Base-by-base conservation (phyloP, 176 grass and related monocot genomes). In the Chrysopogon serrulatus region DNA sequence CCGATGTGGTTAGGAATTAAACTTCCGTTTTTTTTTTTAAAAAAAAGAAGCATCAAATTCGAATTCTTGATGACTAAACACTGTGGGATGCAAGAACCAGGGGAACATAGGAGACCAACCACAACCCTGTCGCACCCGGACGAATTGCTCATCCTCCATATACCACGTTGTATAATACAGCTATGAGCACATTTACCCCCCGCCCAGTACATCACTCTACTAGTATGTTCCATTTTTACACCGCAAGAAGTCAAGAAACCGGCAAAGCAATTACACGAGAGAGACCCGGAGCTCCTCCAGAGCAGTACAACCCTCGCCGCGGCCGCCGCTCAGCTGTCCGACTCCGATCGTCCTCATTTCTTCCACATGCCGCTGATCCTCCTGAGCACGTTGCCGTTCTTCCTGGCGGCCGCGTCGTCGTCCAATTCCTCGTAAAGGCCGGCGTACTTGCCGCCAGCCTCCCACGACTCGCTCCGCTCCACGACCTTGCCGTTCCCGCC, bases 321-420 rank as follows among this genome's bases (percentile, higher is more conserved):
- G n/a, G 37, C 60, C 24, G 2, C 24, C 34, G 34, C n/a, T 53
- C 65, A 30, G 61, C 73, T 66, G 35, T 42, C 30, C 13, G 68
- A 75, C 49, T 42, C 30, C 13, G 68, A 75, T 61, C 66, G 34
- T 66, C 37, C 17, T 94, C 89, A 96, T 64, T 99, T 99, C 83
- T 96, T 99, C 97, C 97, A 99, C 90, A 99, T 94, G 24, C 93
- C 93, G 59, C 93, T 96, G 87, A 99, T 94, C 84, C 91, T 89
- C 87, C 88, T 90, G 30, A 99, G 82, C 66, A 99, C 84, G 82
- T 90, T 94, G 57, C 89, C 84, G 68, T 94, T 92, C 86, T 99
- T 99, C 90, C 88, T 88, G n/a, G 80, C 83, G 27, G 82, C 71
- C 41, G 71, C 88, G 57, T 94, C 97, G 47, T 99, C 97, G 66